phyloP scores from a whole-genome alignment of 345 rosid species.

The Aquilaria malaccensis region DNA sequence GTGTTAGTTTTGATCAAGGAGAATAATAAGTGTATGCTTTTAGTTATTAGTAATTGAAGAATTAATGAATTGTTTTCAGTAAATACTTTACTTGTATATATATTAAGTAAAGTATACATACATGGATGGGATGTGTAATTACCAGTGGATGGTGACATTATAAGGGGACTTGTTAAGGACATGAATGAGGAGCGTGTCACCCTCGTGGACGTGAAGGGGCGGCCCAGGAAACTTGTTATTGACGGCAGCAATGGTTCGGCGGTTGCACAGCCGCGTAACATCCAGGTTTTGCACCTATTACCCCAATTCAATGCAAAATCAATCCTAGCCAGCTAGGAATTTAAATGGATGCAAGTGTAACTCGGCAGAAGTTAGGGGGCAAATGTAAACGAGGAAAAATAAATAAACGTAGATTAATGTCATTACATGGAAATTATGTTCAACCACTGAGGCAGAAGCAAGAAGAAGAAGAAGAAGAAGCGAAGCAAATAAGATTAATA shows the following conservation, averaged over 20 bases:
- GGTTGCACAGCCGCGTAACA: slow-evolving; percentile 42
- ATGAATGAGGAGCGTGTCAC: slow-evolving; percentile 69
- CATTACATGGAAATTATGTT: slow-evolving; percentile 7
- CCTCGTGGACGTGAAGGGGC: slow-evolving; percentile 46
- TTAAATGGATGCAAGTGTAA: too few species aligned
- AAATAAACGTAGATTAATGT: neutral
- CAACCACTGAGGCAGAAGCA: slow-evolving; percentile 62
- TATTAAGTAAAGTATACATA: too few species aligned
- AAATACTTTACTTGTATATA: too few species aligned
- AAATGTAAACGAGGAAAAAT: neutral
- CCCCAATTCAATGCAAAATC: too few species aligned
- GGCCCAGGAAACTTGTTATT: slow-evolving; percentile 86
- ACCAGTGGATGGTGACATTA: slow-evolving; percentile 87
- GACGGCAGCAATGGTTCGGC: slow-evolving; percentile 57
- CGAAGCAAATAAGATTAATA: slow-evolving; percentile 27
- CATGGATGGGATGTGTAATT: slow-evolving; percentile 2
- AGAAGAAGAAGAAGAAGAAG: slow-evolving; percentile 33
- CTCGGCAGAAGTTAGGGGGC: neutral
- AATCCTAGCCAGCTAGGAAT: too few species aligned
- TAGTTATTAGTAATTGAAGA: too few species aligned
- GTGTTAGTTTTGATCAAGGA: too few species aligned
- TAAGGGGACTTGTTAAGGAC: slow-evolving; percentile 79
- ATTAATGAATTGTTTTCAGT: too few species aligned
- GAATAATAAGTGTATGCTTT: too few species aligned
- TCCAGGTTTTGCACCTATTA: slow-evolving; percentile 66